Percentiles rank a stretch among this genome's conserved stretches.
Conservation (phyloP, 2,329 filamentous ascomycete species). For the Penicillium frequentans region DNA sequence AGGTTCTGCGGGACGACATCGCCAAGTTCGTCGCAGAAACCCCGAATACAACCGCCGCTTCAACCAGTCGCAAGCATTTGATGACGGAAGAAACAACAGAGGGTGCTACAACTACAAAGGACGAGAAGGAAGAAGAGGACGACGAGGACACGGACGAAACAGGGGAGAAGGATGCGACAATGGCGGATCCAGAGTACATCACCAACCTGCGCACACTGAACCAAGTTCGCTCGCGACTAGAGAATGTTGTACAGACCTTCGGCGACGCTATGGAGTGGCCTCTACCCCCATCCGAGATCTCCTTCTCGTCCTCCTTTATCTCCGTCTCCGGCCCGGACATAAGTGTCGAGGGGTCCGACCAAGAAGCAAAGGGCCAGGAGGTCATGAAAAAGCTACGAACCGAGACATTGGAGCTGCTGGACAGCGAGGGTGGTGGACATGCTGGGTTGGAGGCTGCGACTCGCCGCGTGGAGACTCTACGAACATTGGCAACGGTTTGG, state of each 20-base stretch:
- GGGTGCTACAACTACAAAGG: conserved; percentile 6
- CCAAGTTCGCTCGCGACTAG: conserved; percentile 77
- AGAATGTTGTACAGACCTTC: conserved; percentile 86
- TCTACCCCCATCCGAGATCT: conserved; percentile 82
- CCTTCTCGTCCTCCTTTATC: conserved; percentile 79
- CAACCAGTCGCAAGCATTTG: conserved; percentile 6
- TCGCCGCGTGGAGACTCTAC: conserved; percentile 72
- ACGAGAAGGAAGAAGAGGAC: not conserved
- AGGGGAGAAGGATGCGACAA: conserved; percentile 2
- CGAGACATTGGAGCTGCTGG: conserved; percentile 70
- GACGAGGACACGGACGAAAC: not conserved
- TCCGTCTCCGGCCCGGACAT: conserved; percentile 85
- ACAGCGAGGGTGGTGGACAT: conserved; percentile 58
- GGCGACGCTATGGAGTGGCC: conserved; percentile 96
- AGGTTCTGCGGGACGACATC: conserved; percentile 71
- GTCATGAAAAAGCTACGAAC: conserved; percentile 64
- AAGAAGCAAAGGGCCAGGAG: conserved; percentile 83
- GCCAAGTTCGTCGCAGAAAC: conserved; percentile 64
- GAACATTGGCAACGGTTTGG: conserved; percentile 78
- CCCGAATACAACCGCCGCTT: not conserved
- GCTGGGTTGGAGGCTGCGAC: conserved; percentile 69
- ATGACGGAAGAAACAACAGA: conserved; percentile 2
- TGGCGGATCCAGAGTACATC: conserved; percentile 65
- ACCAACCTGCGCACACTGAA: conserved; percentile 78
- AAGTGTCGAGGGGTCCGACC: conserved; percentile 64